Evolutionary conservation across 1,139 yeast genomes (phyloP).

Genomic region (Saccharomycopsis crataegensis): DNA sequence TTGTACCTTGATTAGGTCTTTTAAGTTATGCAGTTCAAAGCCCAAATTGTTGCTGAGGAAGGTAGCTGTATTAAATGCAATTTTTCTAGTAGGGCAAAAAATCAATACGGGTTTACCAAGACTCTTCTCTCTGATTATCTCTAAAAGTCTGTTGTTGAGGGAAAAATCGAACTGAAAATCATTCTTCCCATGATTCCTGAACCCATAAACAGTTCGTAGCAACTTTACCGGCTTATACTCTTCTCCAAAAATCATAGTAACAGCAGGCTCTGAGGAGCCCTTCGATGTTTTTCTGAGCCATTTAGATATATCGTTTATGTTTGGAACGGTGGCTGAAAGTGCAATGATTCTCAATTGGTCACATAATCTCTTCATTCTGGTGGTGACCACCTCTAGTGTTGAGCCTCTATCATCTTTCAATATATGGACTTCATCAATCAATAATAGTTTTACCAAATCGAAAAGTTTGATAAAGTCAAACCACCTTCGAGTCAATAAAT

Average conservation of each 20-base stretch:
- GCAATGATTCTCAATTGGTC: slow-evolving; percentile 38
- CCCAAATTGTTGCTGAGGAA: slow-evolving; percentile 24
- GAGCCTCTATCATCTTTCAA: slow-evolving; percentile 44
- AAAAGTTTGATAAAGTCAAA: slow-evolving; percentile 35
- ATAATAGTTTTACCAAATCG: slow-evolving; percentile 33
- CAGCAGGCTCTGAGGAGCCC: slow-evolving; percentile 25
- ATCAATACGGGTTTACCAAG: slow-evolving; percentile 38
- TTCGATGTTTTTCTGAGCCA: slow-evolving; percentile 34
- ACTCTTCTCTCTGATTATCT: slow-evolving; percentile 32
- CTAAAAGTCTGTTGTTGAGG: slow-evolving; percentile 34
- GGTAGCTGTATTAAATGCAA: slow-evolving; percentile 41
- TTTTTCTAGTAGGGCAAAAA: slow-evolving; percentile 48
- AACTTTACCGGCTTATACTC: slow-evolving; percentile 40
- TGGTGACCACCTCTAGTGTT: slow-evolving; percentile 43
- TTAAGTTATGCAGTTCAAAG: not conserved
- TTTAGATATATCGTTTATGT: slow-evolving; percentile 39
- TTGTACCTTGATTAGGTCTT: slow-evolving; percentile 17
- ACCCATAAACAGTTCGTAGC: slow-evolving; percentile 37
- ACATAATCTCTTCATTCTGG: slow-evolving; percentile 42
- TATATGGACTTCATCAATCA: slow-evolving; percentile 47
- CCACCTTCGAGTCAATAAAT: slow-evolving; percentile 44
- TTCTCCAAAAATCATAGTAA: slow-evolving; percentile 37
- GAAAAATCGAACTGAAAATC: slow-evolving; percentile 39
- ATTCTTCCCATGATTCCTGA: slow-evolving; percentile 30
- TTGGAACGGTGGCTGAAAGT: slow-evolving; percentile 49